Percentiles rank a stretch among this genome's conserved stretches.
These are phyloP conservation scores for Angomonas ambiguus DNA, from an alignment of 208 protist species.

Conservation along the genomic window DNA sequence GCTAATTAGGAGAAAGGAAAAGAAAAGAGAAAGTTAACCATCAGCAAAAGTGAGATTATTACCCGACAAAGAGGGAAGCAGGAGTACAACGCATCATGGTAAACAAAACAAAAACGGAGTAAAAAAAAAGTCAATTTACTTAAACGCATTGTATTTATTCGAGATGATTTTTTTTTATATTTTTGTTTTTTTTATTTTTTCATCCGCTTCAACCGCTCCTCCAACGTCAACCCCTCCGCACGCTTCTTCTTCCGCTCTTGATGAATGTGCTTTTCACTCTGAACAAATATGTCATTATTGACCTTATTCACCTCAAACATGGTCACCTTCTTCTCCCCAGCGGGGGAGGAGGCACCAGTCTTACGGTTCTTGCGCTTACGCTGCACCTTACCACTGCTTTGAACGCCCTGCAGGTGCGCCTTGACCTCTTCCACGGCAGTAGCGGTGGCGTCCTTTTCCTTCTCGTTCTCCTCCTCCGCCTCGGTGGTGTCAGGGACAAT, in stretches of 20 bases:
- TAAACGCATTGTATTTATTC: no score
- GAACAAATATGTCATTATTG: conserved; percentile 40
- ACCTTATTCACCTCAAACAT: conserved; percentile 71
- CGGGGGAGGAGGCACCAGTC: neutral
- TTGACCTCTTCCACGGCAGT: conserved; percentile 20
- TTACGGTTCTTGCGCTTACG: conserved; percentile 9
- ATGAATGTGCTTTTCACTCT: conserved; percentile 73
- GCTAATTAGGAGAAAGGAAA: conserved; percentile 14
- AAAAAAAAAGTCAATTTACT: neutral
- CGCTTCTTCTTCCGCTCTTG: conserved; percentile 61
- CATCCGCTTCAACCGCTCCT: conserved; percentile 57
- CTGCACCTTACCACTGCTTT: conserved; percentile 58
- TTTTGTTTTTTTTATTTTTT: conserved; percentile 12
- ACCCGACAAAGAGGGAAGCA: conserved; percentile 1
- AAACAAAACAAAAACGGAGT: conserved; percentile 8
- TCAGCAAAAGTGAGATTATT: conserved; percentile 8
- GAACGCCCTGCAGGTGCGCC: conserved; percentile 64
- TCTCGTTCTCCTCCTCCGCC: conserved; percentile 13
- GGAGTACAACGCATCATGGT: neutral
- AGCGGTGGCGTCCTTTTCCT: neutral
- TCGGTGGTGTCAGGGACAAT: conserved; percentile 55
- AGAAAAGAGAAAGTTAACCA: conserved; percentile 11
- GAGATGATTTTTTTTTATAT: neutral
- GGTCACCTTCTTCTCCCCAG: conserved; percentile 34
- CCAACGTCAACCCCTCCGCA: conserved; percentile 65